Base-by-base conservation (phyloP, 1,284 basidiomycete genomes). In the Takashimella tepidaria region DNA sequence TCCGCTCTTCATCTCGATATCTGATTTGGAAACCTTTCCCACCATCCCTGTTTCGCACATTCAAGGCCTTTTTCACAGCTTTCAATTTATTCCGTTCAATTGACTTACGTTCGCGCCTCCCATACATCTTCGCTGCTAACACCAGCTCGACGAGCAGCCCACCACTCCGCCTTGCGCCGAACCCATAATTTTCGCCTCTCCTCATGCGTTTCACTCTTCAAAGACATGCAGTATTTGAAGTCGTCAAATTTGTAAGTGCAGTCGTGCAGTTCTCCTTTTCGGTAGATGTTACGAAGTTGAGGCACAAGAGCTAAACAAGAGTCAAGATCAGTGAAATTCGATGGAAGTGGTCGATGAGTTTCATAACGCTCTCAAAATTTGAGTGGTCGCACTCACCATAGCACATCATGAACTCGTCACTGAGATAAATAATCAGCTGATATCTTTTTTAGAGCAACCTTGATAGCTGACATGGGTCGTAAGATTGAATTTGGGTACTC, bases 61-160 rank as follows among this genome's bases (percentile, higher is more conserved):
- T 22, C 31, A n/a, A 13, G 25, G 40, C 8, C 12, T 21, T n/a
- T 11, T 12, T n/a, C 10, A n/a, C 41, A 8, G 24, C 16, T 40
- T 20, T 25, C 45, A 23, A 24, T 13, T 16, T 5, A 12, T 21
- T 16, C 21, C 12, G n/a, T 27, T n/a, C 13, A 12, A 45, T 4
- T 5, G 16, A 79, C 81, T 62, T 70, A 92, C 91, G 78, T 83
- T 68, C 92, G 78, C 21, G 88, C 79, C 59, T 89, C 85, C 95
- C 95, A 98, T 3, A 98, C 85, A 69, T 92, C 89, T 77, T 98
- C 95, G 55, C 88, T 90, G 72, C 89, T 92, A 67, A 82, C 84
- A 10, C 76, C 79, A 11, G 89, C 70, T 47, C 92, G 77, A 47
- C 89, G 78, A 31, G 80, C 77, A 2, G 92, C 92, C 88, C 89